Percentiles rank a stretch among this genome's conserved stretches.
Evolutionary conservation across 306 rosid genomes (phyloP).

Genomic region (Pueraria montana): DNA sequence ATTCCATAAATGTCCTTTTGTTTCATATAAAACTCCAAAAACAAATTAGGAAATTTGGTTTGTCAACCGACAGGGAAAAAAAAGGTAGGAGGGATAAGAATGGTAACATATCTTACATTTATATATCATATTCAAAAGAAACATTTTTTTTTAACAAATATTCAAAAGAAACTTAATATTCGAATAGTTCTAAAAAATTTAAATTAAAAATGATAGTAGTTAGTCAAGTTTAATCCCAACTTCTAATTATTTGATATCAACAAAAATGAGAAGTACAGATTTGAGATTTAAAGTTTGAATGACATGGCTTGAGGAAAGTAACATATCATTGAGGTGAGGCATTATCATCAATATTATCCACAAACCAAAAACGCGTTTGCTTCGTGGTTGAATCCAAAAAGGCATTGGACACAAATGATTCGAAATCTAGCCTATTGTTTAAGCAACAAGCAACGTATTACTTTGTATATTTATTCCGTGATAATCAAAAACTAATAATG

Average conservation of each 20-base stretch:
- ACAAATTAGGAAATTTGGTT: no score
- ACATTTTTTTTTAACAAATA: no score
- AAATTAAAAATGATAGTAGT: not conserved
- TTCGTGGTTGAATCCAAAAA: slow-evolving; percentile 27
- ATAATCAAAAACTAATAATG: not conserved
- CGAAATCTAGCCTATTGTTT: not conserved
- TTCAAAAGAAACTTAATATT: not conserved
- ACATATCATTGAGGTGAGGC: not conserved
- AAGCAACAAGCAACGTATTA: slow-evolving; percentile 7
- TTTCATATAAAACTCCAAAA: not conserved
- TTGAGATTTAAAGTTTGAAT: not conserved
- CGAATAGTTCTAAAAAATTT: not conserved
- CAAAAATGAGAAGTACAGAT: not conserved
- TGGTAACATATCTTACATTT: not conserved
- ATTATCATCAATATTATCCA: slow-evolving; percentile 40
- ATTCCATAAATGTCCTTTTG: slow-evolving; percentile 34
- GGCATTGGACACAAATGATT: slow-evolving; percentile 12
- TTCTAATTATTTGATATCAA: not conserved
- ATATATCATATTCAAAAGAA: not conserved
- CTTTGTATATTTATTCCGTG: slow-evolving; percentile 7
- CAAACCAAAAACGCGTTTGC: slow-evolving; percentile 45
- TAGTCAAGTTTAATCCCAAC: not conserved
- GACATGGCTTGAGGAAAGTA: not conserved
- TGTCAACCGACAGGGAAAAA: no score
- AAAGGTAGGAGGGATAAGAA: not conserved